Evolutionary conservation across 805 yeast species (phyloP).

Genomic region (Yarrowia porcina): DNA sequence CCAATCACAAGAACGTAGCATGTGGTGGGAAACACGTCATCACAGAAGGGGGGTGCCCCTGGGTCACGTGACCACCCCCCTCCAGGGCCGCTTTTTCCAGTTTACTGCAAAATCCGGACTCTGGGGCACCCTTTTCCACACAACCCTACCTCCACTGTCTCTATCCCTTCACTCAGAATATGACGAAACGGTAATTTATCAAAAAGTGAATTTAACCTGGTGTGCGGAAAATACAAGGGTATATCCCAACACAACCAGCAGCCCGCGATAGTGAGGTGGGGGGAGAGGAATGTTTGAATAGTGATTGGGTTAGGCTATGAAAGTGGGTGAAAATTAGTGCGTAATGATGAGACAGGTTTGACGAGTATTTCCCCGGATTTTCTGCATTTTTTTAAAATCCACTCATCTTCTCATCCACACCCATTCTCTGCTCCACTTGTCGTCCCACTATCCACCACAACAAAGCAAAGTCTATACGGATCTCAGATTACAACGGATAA

Average conservation of each 20-base stretch:
- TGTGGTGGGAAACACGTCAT: background rate
- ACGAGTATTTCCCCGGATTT: no score
- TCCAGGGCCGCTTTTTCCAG: no score
- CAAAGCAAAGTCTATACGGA: constrained; percentile 15
- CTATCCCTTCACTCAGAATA: background rate
- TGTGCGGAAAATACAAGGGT: background rate
- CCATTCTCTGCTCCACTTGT: no score
- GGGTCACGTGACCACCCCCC: background rate
- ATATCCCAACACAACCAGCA: background rate
- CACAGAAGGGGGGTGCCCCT: background rate
- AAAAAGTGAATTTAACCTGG: constrained; percentile 9
- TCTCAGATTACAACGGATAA: background rate
- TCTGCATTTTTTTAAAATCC: background rate
- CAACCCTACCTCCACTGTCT: background rate
- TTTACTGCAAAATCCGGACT: no score
- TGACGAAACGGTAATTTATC: constrained; percentile 13
- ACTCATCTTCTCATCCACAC: no score
- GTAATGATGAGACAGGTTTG: no score
- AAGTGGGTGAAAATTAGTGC: no score
- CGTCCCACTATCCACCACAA: background rate
- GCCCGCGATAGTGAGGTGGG: background rate
- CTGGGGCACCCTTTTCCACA: background rate
- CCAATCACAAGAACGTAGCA: background rate
- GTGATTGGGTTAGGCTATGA: no score
- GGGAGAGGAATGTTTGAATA: background rate